Conservation (phyloP, 2,329 filamentous ascomycete species). For the Verticillium klebahnii region DNA sequence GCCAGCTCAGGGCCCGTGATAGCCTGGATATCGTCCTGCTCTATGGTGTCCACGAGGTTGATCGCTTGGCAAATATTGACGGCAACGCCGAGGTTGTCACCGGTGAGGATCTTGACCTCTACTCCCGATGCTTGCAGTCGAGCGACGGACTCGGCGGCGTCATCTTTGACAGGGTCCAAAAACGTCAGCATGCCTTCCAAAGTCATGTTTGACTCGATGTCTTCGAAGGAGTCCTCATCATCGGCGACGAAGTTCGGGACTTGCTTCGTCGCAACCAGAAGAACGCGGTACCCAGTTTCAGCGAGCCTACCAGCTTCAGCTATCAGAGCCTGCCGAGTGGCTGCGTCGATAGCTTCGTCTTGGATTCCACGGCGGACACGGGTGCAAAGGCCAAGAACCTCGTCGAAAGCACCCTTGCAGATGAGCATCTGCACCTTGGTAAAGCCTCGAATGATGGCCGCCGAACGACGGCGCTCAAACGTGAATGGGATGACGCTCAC, state of each 20-base stretch:
- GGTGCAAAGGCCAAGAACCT: constrained; percentile 18
- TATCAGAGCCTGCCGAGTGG: constrained; percentile 10
- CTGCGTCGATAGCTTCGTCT: constrained; percentile 12
- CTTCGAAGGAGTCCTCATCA: constrained; percentile 16
- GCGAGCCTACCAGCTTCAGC: constrained; percentile 13
- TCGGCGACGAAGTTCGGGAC: constrained; percentile 6
- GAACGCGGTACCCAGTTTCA: constrained; percentile 16
- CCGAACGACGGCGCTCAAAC: constrained; percentile 19
- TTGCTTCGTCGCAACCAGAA: constrained; percentile 17
- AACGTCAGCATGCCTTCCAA: constrained; percentile 21
- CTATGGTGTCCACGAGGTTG: constrained; percentile 12
- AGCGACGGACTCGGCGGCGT: constrained; percentile 19
- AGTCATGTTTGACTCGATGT: constrained; percentile 18
- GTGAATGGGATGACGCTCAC: constrained; percentile 18
- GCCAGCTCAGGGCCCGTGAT: constrained; percentile 19
- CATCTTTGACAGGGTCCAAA: constrained; percentile 22
- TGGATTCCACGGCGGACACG: constrained; percentile 11
- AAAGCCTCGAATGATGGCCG: constrained; percentile 16
- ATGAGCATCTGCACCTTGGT: constrained; percentile 20
- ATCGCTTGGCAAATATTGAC: constrained; percentile 21
- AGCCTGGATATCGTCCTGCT: constrained; percentile 15
- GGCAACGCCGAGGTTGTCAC: constrained; percentile 21
- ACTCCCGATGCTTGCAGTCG: constrained; percentile 17
- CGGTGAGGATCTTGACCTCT: constrained; percentile 22
- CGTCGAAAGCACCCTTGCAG: constrained; percentile 23